Evolutionary conservation across 1,284 basidiomycete genomes (phyloP).

Genomic region (Moniliella sp.): DNA sequence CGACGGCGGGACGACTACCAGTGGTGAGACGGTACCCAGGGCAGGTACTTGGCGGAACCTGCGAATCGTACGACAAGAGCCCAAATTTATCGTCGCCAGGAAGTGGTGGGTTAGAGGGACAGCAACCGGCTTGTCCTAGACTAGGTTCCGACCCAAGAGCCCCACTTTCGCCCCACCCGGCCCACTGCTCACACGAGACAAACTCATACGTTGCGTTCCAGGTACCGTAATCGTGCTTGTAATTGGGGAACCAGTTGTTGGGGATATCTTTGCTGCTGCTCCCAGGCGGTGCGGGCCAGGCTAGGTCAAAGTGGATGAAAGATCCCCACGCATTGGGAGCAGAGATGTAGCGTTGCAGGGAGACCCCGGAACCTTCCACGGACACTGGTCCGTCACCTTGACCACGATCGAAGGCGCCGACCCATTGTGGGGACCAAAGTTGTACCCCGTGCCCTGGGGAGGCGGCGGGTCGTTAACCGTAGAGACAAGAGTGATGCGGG

Average conservation of each 20-base stretch:
- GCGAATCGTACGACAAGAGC: background rate
- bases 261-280: conserved; percentile 8
- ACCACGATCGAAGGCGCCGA: conserved; percentile 13
- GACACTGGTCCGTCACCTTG: conserved; percentile 17
- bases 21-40: background rate
- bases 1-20: conserved; percentile 1
- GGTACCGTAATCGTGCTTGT: conserved; percentile 16
- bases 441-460: too few relatives aligned
- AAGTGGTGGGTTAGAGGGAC: conserved; percentile 8
- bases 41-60: background rate
- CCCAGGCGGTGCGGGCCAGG: conserved; percentile 15
- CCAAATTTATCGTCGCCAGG: conserved; percentile 2
- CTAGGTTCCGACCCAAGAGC: conserved; percentile 17
- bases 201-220: conserved; percentile 14
- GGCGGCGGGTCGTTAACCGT: too few relatives aligned
- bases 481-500: conserved; percentile 9
- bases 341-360: conserved; percentile 12
- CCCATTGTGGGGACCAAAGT: conserved; percentile 1
- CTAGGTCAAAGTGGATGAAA: conserved; percentile 19
- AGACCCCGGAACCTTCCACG: conserved; percentile 9
- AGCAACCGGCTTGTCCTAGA: conserved; percentile 14
- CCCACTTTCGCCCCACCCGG: conserved; percentile 9
- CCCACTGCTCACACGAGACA: conserved; percentile 13
- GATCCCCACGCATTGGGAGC: conserved; percentile 11
- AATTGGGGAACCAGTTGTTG: conserved; percentile 12